A percentile compares a stretch with the other conserved stretches of the same genome.
These are phyloP conservation scores for Coriaria nepalensis DNA, from an alignment of 306 rosid genomes.

Conservation along the genomic window DNA sequence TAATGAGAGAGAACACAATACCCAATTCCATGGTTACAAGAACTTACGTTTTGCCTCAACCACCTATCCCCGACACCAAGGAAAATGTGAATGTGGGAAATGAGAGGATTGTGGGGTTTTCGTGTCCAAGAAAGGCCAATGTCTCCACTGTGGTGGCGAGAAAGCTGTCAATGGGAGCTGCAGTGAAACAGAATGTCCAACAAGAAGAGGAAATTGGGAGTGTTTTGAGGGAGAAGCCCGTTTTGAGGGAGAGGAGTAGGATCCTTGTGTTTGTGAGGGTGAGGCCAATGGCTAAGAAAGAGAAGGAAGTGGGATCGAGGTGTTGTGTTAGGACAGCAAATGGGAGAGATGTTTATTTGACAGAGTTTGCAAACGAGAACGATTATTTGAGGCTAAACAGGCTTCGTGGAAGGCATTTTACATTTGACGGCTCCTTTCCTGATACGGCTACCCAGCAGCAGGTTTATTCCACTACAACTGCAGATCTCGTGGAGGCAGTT, in stretches of 20 bases:
- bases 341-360: constrained; percentile 63
- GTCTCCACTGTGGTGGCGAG: constrained; percentile 36
- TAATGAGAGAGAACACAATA: constrained; percentile 60
- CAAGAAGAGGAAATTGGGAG: constrained; percentile 23
- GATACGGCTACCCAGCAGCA: constrained; percentile 61
- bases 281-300: constrained; percentile 81
- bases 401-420: constrained; percentile 63
- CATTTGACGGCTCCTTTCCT: constrained; percentile 71
- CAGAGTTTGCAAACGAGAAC: constrained; percentile 66
- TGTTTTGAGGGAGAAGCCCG: constrained; percentile 19
- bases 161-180: constrained; percentile 45
- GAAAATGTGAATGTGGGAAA: constrained; percentile 40
- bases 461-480: constrained; percentile 71
- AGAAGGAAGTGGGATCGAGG: constrained; percentile 55
- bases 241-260: constrained; percentile 24
- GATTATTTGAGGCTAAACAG: constrained; percentile 81
- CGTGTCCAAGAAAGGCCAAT: constrained; percentile 37
- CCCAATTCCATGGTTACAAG: constrained; percentile 44
- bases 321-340: constrained; percentile 64
- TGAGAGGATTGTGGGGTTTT: constrained; percentile 47
- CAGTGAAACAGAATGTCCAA: constrained; percentile 20
- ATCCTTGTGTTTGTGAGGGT: constrained; percentile 83
- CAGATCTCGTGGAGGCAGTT: constrained; percentile 89
- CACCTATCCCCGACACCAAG: constrained; percentile 29
- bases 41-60: constrained; percentile 55